Evolutionary conservation across 495 filamentous ascomycete species (phyloP), one percentile per base, ranked within the genome.

Genomic region (Achaetomiella virescens): DNA sequence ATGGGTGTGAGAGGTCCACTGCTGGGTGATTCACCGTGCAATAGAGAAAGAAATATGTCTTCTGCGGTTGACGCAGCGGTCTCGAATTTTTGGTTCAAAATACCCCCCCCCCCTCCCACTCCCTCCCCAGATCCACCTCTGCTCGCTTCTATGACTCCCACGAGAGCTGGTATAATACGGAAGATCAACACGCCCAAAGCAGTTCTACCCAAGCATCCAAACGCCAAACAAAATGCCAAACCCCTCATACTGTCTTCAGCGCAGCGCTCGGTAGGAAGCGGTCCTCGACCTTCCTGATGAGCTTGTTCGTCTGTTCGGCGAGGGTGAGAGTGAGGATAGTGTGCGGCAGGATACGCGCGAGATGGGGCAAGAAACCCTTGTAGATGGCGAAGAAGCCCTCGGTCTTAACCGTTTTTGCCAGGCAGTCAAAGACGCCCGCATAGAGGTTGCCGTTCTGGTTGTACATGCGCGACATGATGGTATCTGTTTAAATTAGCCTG

Each of bases 371-470:
- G 76, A 89, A 96, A 55, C 93, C 93, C 76, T 99, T 99, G 75
- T 99, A 99, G 46, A 99, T 92, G 54, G 93, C 93, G 27, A 97
- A 69, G 24, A 95, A 60, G 21, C 93, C 93, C 68, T 99, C 93
- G 0, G 90, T 96, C 66, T 82, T 82, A 61, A 99, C 78, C 0
- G 93, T 99, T 75, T 96, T 90, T 65, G 78, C 82, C 41, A 97
- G 69, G 69, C 93, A 99, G 72, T 99, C 93, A 56, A 93, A 90
- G 0, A 91, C 89, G 52, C 90, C 86, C 59, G 80, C 84, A 75
- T 99, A 99, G 5, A 97, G 82, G 67, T 97, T 96, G 27, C 93
- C 93, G 51, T 91, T 92, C 72, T 99, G 93, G 76, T 99, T 99
- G 75, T 99, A 99, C 81, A 99, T 87, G 33, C 93, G 86, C 48